Conservation (phyloP, 192 early-diverging fungal species). For the Thoreauomyces humboldtii region DNA sequence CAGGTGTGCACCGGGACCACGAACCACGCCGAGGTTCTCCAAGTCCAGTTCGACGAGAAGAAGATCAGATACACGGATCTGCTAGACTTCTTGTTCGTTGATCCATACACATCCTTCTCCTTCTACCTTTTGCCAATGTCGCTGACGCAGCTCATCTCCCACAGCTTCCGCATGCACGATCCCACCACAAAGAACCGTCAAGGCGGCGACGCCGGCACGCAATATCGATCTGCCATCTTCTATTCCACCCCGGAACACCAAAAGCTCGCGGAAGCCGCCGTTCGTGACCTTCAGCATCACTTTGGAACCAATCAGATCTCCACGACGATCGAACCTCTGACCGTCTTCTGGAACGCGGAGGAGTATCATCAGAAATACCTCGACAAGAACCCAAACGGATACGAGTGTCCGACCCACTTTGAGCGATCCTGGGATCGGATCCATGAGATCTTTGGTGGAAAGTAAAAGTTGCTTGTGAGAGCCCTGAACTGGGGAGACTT, state of each 20-base stretch:
- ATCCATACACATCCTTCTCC: too few relatives aligned
- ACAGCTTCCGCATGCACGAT: constrained; percentile 66
- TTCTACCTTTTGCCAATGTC: too few relatives aligned
- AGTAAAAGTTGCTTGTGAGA: too few relatives aligned
- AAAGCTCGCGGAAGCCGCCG: constrained; percentile 73
- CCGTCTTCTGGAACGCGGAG: constrained; percentile 79
- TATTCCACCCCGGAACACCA: constrained; percentile 79
- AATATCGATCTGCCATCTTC: constrained; percentile 87
- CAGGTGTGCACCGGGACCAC: constrained; percentile 73
- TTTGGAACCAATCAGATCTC: constrained; percentile 47
- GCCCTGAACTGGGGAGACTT: too few relatives aligned
- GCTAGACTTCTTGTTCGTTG: constrained; percentile 79
- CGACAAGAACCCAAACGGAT: constrained; percentile 72
- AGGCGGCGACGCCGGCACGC: constrained; percentile 80
- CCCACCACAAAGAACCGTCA: constrained; percentile 85
- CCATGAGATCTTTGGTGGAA: constrained; percentile 29
- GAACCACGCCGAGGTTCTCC: constrained; percentile 80
- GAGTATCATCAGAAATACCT: constrained; percentile 70
- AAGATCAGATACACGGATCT: constrained; percentile 71
- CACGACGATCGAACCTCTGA: constrained; percentile 70
- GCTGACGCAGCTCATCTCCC: too few relatives aligned
- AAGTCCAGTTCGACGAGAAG: constrained; percentile 70
- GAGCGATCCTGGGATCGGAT: constrained; percentile 51
- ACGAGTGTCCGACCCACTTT: constrained; percentile 61
- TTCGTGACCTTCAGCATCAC: constrained; percentile 54